Conservation (phyloP, 768 basidiomycete genomes). For the Suillus sp. region DNA sequence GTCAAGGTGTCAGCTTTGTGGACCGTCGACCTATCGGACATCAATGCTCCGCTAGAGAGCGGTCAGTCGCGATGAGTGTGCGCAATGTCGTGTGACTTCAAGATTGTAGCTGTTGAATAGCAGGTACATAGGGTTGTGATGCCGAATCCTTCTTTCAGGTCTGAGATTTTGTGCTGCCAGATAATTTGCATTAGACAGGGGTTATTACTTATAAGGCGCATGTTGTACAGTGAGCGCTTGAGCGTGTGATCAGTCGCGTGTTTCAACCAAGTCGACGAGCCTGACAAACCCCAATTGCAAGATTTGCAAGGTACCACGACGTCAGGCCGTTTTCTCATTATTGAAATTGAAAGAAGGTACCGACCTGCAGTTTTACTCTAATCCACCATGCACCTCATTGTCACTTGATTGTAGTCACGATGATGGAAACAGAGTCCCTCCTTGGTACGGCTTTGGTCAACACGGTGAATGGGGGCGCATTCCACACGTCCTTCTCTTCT, state of each 20-base stretch:
- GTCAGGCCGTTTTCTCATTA: background rate
- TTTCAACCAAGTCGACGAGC: background rate
- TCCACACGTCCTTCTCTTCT: slow-evolving; percentile 53
- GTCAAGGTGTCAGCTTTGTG: background rate
- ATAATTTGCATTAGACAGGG: background rate
- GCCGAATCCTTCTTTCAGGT: no score
- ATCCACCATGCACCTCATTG: background rate
- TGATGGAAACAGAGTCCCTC: background rate
- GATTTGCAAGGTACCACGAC: background rate
- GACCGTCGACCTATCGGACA: background rate
- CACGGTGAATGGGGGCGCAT: no score
- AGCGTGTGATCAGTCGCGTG: background rate
- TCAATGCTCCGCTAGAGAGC: background rate
- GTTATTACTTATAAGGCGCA: background rate
- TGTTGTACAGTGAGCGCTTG: no score
- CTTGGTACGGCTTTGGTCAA: background rate
- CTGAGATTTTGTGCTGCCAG: no score
- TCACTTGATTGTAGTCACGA: background rate
- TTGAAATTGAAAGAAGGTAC: background rate
- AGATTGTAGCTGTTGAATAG: background rate
- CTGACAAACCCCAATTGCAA: background rate
- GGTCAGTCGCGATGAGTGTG: no score
- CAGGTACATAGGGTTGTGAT: background rate
- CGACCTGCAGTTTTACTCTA: background rate
- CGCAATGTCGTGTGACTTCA: background rate